Conservation (phyloP, 2,329 filamentous ascomycete genomes). For the Aspergillus amoenus region DNA sequence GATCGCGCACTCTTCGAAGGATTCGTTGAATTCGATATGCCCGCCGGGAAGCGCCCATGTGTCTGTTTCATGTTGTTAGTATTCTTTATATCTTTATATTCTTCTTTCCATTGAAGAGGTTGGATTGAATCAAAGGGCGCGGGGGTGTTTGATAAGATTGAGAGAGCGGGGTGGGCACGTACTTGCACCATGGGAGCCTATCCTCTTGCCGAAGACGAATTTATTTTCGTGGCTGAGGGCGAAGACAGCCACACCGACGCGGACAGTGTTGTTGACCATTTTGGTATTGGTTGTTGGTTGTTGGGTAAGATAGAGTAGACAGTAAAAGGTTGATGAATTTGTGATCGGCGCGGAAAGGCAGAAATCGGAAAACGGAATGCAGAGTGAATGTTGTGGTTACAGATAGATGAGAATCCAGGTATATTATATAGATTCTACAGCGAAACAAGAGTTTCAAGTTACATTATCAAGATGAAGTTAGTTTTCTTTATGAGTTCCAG, state of each 20-base stretch:
- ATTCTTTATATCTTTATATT: not conserved
- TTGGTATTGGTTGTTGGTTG: not conserved
- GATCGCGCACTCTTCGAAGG: constrained; percentile 60
- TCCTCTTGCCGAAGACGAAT: constrained; percentile 16
- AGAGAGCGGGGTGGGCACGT: not conserved
- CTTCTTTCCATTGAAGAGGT: not conserved
- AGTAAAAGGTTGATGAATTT: not conserved
- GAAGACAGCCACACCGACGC: constrained; percentile 18
- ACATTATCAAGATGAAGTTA: too few relatives aligned
- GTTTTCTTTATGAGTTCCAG: too few relatives aligned
- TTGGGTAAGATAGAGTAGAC: not conserved
- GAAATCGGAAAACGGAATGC: too few relatives aligned
- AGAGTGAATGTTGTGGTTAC: too few relatives aligned
- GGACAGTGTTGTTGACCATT: constrained; percentile 5
- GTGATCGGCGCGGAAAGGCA: too few relatives aligned
- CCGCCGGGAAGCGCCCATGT: constrained; percentile 71
- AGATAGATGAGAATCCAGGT: too few relatives aligned
- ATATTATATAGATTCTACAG: too few relatives aligned
- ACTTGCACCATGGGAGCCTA: constrained; percentile 20
- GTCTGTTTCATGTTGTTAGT: constrained; percentile 37
- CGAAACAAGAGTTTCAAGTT: too few relatives aligned
- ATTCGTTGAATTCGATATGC: constrained; percentile 70
- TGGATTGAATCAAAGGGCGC: too few relatives aligned
- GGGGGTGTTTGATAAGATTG: too few relatives aligned
- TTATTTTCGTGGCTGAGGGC: constrained; percentile 11